Conservation (phyloP, 2,329 filamentous ascomycete genomes). For the Penicillium sp. region DNA sequence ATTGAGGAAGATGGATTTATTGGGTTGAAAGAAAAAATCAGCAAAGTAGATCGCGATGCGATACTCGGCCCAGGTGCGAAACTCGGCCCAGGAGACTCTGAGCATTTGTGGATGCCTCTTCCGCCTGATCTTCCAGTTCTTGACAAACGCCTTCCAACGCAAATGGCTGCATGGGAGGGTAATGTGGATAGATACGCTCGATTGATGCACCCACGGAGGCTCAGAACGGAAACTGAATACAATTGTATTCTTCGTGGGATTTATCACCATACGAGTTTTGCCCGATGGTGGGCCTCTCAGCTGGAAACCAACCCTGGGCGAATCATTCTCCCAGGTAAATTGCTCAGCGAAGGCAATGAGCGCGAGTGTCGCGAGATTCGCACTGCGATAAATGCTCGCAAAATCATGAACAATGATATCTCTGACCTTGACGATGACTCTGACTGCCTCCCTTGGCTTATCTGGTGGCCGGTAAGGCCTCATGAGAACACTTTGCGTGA, state of each 20-base stretch:
- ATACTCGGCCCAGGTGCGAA: slow-evolving; percentile 8
- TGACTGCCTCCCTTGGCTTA: slow-evolving; percentile 13
- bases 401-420: slow-evolving; percentile 22
- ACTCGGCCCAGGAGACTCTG: slow-evolving; percentile 9
- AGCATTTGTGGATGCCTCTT: slow-evolving; percentile 16
- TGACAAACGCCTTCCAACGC: slow-evolving; percentile 11
- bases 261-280: slow-evolving; percentile 23
- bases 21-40: slow-evolving; percentile 1
- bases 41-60: too few relatives aligned
- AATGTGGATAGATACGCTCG: slow-evolving; percentile 16
- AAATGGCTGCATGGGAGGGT: slow-evolving; percentile 14
- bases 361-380: slow-evolving; percentile 6
- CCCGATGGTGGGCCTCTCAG: slow-evolving; percentile 20
- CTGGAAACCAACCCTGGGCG: slow-evolving; percentile 9
- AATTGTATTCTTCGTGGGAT: slow-evolving; percentile 22
- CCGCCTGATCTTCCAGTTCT: slow-evolving; percentile 13
- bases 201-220: slow-evolving; percentile 13
- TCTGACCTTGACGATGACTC: slow-evolving; percentile 12
- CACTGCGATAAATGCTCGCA: slow-evolving; percentile 17
- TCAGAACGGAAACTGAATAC: slow-evolving; percentile 7
- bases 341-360: slow-evolving; percentile 7
- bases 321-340: slow-evolving; percentile 10
- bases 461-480: slow-evolving; percentile 14
- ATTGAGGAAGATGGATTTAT: slow-evolving; percentile 17
- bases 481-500: not conserved